Conservation (phyloP, 202 grass and related monocot species). For the Musa balbisiana region DNA sequence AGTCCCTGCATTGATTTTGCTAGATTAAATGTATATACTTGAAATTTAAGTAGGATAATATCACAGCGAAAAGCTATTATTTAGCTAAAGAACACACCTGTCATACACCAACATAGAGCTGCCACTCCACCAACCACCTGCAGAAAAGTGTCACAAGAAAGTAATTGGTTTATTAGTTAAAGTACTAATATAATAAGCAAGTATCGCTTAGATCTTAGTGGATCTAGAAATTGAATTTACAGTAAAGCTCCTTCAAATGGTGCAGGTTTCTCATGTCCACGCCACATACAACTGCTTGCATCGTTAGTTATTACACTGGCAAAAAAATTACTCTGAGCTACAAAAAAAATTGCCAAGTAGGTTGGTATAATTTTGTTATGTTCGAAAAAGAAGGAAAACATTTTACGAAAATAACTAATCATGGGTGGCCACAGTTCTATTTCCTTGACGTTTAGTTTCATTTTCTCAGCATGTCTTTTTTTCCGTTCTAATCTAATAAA, state of each 20-base stretch:
- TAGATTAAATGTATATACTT: constrained; percentile 27
- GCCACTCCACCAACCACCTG: constrained; percentile 99
- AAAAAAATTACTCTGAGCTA: neutral
- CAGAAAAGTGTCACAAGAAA: constrained; percentile 21
- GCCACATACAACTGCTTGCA: neutral
- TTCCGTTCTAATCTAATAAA: neutral
- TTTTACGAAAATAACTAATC: neutral
- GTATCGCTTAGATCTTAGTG: neutral
- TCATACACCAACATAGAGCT: constrained; percentile 62
- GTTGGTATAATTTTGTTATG: neutral
- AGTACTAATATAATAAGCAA: neutral
- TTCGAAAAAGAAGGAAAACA: neutral
- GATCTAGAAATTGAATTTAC: neutral
- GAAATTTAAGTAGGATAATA: constrained; percentile 13
- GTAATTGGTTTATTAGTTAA: too few relatives aligned
- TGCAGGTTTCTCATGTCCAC: neutral
- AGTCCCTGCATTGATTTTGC: constrained; percentile 43
- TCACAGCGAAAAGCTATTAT: constrained; percentile 13
- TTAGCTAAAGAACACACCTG: constrained; percentile 40
- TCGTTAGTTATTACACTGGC: neutral
- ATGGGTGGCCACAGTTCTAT: neutral
- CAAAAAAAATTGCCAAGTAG: neutral
- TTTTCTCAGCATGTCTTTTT: neutral
- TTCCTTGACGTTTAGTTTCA: neutral
- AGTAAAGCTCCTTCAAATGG: neutral